A percentile compares a stretch with the other conserved stretches of the same genome.
These are phyloP conservation scores for Nannochloris sp. DNA, from an alignment of 139 green algal genomes.

Conservation along the genomic window DNA sequence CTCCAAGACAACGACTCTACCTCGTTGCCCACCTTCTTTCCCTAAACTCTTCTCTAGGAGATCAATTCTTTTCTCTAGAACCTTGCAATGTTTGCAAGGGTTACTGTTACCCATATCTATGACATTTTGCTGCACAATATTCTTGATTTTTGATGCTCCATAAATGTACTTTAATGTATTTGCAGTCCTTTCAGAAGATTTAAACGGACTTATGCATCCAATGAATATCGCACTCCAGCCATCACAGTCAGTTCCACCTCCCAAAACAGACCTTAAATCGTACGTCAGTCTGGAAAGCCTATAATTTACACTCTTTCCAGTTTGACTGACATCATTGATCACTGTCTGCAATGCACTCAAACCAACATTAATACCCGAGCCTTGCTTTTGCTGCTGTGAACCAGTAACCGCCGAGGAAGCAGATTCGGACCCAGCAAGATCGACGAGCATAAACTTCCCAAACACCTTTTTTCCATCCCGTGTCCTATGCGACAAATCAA, in stretches of 20 bases:
- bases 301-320: conserved; percentile 11
- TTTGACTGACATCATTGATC: conserved; percentile 15
- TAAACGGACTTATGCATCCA: conserved; percentile 15
- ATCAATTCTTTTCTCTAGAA: not conserved
- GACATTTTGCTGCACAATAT: conserved; percentile 10
- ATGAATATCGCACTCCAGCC: conserved; percentile 25
- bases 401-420: not conserved
- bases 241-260: conserved; percentile 11
- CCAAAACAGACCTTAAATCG: conserved; percentile 14
- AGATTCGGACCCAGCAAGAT: conserved; percentile 17
- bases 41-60: not conserved
- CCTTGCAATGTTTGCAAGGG: not conserved
- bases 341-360: conserved; percentile 14
- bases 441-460: conserved; percentile 20
- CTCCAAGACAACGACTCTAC: not conserved
- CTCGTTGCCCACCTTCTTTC: not conserved
- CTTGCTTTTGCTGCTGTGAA: conserved; percentile 14
- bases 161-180: conserved; percentile 16
- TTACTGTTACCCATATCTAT: not conserved
- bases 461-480: not conserved
- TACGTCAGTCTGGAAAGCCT: conserved; percentile 11
- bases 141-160: conserved; percentile 10
- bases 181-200: not conserved
- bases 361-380: conserved; percentile 23
- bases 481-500: not conserved